These are phyloP conservation scores for Straminergon stramineum DNA, from an alignment of 225 moss, liverwort and hornwort genomes.

Conservation along the genomic window DNA sequence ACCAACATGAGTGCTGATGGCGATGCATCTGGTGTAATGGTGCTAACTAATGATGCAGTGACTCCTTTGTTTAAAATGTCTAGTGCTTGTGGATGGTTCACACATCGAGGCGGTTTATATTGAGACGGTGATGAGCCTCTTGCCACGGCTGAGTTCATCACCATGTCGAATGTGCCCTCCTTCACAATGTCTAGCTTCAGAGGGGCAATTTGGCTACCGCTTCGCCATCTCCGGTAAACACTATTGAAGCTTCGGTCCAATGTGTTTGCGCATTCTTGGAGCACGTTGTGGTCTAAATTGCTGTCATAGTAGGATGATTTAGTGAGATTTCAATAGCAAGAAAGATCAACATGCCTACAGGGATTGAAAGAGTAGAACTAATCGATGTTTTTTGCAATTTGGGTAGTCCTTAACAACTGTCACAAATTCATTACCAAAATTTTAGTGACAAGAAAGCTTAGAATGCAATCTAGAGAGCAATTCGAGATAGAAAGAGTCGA, in stretches of 20 bases:
- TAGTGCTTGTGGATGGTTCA: neutral
- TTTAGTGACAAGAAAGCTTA: neutral
- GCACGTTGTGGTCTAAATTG: slow-evolving; percentile 5
- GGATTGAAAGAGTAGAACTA: neutral
- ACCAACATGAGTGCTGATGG: neutral
- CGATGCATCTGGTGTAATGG: neutral
- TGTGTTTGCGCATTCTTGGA: slow-evolving; percentile 31
- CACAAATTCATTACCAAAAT: neutral
- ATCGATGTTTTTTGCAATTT: too few species aligned
- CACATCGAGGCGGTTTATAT: slow-evolving; percentile 39
- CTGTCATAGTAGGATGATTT: neutral
- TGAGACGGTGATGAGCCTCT: slow-evolving; percentile 10
- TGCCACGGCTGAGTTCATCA: slow-evolving; percentile 5
- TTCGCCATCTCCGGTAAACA: slow-evolving; percentile 14
- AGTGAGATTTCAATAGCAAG: neutral
- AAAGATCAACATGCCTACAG: neutral
- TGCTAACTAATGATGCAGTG: neutral
- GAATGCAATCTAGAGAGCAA: neutral
- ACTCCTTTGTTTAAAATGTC: slow-evolving; percentile 7
- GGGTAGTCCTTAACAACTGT: neutral
- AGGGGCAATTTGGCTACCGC: slow-evolving; percentile 14
- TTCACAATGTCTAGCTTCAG: slow-evolving; percentile 17
- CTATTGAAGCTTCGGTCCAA: slow-evolving; percentile 21
- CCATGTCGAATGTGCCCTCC: slow-evolving; percentile 17
- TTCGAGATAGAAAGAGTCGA: neutral